Evolutionary conservation across 2,329 filamentous ascomycete genomes (phyloP).

Genomic region (Cytospora piceae): DNA sequence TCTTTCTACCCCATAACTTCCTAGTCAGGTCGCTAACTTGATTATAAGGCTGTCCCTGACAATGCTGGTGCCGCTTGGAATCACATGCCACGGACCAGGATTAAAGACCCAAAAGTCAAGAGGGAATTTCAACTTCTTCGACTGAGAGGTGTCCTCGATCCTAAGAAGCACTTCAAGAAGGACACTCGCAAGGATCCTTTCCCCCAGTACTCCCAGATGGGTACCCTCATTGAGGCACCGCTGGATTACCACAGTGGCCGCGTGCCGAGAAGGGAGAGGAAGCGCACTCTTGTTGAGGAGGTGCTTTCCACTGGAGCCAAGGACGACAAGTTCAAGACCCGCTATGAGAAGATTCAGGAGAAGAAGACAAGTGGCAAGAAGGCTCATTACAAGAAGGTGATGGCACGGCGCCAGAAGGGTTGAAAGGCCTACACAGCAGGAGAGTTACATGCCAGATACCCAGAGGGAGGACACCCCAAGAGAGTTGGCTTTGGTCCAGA

Average conservation of each 20-base stretch:
- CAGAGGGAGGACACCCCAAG: conserved; percentile 2
- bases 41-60: conserved; percentile 40
- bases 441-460: conserved; percentile 18
- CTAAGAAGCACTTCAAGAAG: conserved; percentile 91
- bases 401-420: conserved; percentile 44
- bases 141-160: conserved; percentile 86
- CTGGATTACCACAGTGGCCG: conserved; percentile 85
- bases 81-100: conserved; percentile 79
- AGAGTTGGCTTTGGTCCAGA: background rate
- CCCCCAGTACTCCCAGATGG: conserved; percentile 86
- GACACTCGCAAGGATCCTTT: conserved; percentile 69
- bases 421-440: conserved; percentile 27
- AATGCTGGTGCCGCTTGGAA: conserved; percentile 86
- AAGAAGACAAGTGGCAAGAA: conserved; percentile 88
- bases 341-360: conserved; percentile 83
- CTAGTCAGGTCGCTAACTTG: conserved; percentile 34
- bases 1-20: conserved; percentile 39
- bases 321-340: conserved; percentile 77
- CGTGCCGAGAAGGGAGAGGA: conserved; percentile 84
- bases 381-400: conserved; percentile 81
- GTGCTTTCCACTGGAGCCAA: conserved; percentile 70
- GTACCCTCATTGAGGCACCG: conserved; percentile 84
- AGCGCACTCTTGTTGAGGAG: conserved; percentile 85
- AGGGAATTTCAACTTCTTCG: conserved; percentile 86
- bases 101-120: conserved; percentile 79